Percentiles rank a stretch among this genome's conserved stretches.
Evolutionary conservation across 768 basidiomycete genomes (phyloP).

Genomic region (Rhizopogon roseolus): DNA sequence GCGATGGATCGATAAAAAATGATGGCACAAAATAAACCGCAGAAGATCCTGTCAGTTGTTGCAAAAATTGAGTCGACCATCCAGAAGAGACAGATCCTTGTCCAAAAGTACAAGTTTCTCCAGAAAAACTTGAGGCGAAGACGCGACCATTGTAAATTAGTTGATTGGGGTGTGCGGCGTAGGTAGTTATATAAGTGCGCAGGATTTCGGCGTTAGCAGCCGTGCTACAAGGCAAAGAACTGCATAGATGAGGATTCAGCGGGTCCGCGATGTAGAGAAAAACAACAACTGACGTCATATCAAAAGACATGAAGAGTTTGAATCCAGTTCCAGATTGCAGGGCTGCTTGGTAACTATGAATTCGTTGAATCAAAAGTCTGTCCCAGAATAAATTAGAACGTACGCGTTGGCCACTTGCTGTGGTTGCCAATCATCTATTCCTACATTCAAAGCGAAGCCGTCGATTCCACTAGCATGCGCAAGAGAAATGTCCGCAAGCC

Average conservation of each 20-base stretch:
- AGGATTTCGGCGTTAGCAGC: slow-evolving; percentile 44
- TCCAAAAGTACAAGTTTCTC: slow-evolving; percentile 67
- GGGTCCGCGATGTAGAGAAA: not conserved
- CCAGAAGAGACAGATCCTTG: slow-evolving; percentile 43
- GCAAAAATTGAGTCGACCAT: slow-evolving; percentile 53
- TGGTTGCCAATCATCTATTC: slow-evolving; percentile 58
- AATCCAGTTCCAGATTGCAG: slow-evolving; percentile 47
- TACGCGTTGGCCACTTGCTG: slow-evolving; percentile 61
- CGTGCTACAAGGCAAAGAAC: slow-evolving; percentile 50
- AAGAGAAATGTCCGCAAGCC: slow-evolving; percentile 48
- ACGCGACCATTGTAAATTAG: slow-evolving; percentile 41
- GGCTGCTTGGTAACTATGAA: slow-evolving; percentile 51
- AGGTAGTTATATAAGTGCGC: slow-evolving; percentile 49
- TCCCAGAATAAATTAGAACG: slow-evolving; percentile 16
- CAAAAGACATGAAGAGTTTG: slow-evolving; percentile 74
- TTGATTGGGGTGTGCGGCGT: slow-evolving; percentile 56
- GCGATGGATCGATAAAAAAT: slow-evolving; percentile 58
- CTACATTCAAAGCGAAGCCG: slow-evolving; percentile 70
- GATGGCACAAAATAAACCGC: slow-evolving; percentile 62
- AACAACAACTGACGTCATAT: slow-evolving; percentile 52
- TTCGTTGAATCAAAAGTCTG: slow-evolving; percentile 11
- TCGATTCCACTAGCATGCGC: slow-evolving; percentile 60
- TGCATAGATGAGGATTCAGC: slow-evolving; percentile 14
- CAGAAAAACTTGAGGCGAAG: slow-evolving; percentile 69
- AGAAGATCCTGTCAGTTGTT: slow-evolving; percentile 39